A percentile compares a stretch with the other conserved stretches of the same genome.
These are phyloP conservation scores for Aechmea fasciata DNA, from an alignment of 176 grass and related monocot genomes.

Conservation along the genomic window DNA sequence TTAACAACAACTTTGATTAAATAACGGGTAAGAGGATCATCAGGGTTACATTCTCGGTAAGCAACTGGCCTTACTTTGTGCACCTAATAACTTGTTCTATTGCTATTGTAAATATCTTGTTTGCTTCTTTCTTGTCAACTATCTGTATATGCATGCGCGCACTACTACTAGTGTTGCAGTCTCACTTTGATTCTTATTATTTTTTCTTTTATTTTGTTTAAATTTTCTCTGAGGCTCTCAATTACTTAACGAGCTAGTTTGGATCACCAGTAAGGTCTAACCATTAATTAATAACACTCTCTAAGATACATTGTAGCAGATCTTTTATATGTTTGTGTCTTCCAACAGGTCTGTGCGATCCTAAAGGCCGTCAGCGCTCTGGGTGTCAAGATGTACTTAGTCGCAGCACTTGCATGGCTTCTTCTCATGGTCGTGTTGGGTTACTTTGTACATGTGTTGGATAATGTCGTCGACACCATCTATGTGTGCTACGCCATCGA, in stretches of 20 bases:
- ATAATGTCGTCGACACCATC: conserved; percentile 35
- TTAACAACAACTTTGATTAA: no score
- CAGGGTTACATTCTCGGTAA: not conserved
- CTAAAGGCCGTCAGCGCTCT: conserved; percentile 25
- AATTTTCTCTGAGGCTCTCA: no score
- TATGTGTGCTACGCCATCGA: conserved; percentile 49
- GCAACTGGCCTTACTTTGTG: not conserved
- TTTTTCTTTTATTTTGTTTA: no score
- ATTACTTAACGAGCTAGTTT: no score
- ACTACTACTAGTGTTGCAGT: no score
- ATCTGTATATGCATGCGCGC: no score
- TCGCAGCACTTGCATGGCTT: conserved; percentile 30
- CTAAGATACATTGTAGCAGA: no score
- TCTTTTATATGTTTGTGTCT: not conserved
- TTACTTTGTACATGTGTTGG: conserved; percentile 38
- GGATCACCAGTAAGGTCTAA: no score
- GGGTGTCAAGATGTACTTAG: conserved; percentile 25
- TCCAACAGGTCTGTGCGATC: conserved; percentile 33
- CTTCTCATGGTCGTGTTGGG: conserved; percentile 35
- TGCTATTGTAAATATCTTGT: not conserved
- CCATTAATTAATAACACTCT: no score
- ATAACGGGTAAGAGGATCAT: not conserved
- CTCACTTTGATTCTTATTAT: no score
- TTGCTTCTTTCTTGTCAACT: not conserved
- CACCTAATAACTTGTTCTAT: not conserved